Evolutionary conservation across 2,329 filamentous ascomycete species (phyloP).

Genomic region (Fusarium dlaminii): DNA sequence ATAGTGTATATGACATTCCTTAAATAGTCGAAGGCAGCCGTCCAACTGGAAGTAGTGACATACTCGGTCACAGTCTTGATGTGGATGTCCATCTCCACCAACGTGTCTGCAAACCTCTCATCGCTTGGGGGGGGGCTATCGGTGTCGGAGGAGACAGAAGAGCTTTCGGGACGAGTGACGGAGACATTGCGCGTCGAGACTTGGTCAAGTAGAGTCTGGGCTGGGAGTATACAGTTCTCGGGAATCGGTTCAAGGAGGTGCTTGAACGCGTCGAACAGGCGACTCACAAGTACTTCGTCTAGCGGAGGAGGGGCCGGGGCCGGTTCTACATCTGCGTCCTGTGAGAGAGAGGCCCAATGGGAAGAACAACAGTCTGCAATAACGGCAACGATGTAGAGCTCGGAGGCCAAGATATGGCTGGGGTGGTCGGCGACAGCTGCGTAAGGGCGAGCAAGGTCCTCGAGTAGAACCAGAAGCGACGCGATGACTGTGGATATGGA

Average conservation of each 20-base stretch:
- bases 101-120: constrained; percentile 47
- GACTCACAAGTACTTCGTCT: constrained; percentile 61
- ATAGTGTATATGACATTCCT: constrained; percentile 62
- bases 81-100: constrained; percentile 61
- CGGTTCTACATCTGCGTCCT: constrained; percentile 31
- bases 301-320: constrained; percentile 51
- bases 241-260: constrained; percentile 67
- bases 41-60: constrained; percentile 72
- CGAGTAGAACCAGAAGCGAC: constrained; percentile 64
- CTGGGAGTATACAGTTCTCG: constrained; percentile 65
- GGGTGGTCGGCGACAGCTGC: constrained; percentile 62
- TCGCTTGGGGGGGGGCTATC: constrained; percentile 31
- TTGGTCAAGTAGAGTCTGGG: constrained; percentile 67
- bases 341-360: constrained; percentile 63
- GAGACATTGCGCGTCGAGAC: constrained; percentile 50
- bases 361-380: constrained; percentile 72
- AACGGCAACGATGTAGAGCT: constrained; percentile 70
- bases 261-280: constrained; percentile 65
- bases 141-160: constrained; percentile 25
- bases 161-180: constrained; percentile 44
- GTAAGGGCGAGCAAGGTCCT: constrained; percentile 67
- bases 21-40: constrained; percentile 66
- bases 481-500: constrained; percentile 65
- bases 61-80: constrained; percentile 70
- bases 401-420: constrained; percentile 69